Evolutionary conservation across 495 filamentous ascomycete genomes (phyloP), one percentile per base, ranked within the genome.

Genomic region (Delitschia confertaspora): DNA sequence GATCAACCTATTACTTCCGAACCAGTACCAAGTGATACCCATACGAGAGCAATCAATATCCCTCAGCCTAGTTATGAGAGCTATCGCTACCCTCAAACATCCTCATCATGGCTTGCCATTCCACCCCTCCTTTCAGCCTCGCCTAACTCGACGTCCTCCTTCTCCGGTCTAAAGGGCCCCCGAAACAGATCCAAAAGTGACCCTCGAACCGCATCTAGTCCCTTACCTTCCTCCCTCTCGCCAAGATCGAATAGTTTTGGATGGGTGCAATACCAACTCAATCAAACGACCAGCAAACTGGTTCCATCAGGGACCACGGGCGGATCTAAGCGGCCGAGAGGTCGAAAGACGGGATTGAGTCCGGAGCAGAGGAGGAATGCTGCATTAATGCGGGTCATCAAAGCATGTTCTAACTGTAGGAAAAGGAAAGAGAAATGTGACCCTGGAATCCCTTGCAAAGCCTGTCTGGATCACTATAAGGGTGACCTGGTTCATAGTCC

Each of bases 391-490:
- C 52, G 54, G 17, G 37, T 45, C 19, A 17, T 49, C 13, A 33
- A 32, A 3, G 39, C 45, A 3, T 57, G 54, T 38, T 42, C 30
- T n/a, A 49, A 53, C 33, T 57, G 54, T 22, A 53, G 42, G 31
- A 51, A 21, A 25, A 39, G 48, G 14, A 51, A 51, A 20, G 48
- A 46, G 19, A 37, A 51, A 27, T 59, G 56, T 36, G 56, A 59
- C 21, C 43, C 44, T 14, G 53, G 53, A 2, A 53, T 46, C 22
- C 56, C 56, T 16, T 59, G 56, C 45, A 50, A 50, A 21, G 30
- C 56, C 6, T 59, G 56, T 30, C 38, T 59, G 3, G 39, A 51
- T 2, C 49, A 59, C 29, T 59, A 49, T 38, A 53, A 51, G 33
- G 42, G 37, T 33, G 41, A 56, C 20, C 41, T 59, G 6, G 19